Evolutionary conservation across 2,329 filamentous ascomycete genomes (phyloP).

Genomic region (Penicillium sp.): DNA sequence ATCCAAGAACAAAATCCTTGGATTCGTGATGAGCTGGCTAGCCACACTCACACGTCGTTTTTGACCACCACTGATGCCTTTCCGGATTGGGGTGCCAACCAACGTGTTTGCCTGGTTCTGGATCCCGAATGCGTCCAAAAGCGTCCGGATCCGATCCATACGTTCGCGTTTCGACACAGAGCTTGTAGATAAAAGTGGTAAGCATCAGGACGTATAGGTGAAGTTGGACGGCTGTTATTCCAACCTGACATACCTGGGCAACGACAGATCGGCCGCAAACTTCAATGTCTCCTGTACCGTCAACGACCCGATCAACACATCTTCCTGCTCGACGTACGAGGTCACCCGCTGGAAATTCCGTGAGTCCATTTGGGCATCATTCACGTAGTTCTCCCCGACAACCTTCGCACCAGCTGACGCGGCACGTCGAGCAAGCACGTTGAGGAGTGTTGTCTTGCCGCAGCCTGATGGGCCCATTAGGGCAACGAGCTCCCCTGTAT

Average conservation of each 20-base stretch:
- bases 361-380: slow-evolving; percentile 57
- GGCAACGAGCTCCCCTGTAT: slow-evolving; percentile 67
- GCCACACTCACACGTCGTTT: slow-evolving; percentile 78
- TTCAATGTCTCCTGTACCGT: slow-evolving; percentile 76
- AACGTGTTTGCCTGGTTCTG: slow-evolving; percentile 66
- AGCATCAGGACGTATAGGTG: background rate
- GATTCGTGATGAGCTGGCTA: slow-evolving; percentile 75
- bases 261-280: slow-evolving; percentile 69
- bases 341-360: slow-evolving; percentile 63
- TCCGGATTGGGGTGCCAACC: slow-evolving; percentile 77
- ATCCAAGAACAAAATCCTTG: slow-evolving; percentile 77
- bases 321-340: slow-evolving; percentile 84
- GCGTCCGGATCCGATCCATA: slow-evolving; percentile 59
- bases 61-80: slow-evolving; percentile 81
- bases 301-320: slow-evolving; percentile 75
- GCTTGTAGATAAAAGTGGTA: slow-evolving; percentile 28
- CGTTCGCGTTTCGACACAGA: slow-evolving; percentile 58
- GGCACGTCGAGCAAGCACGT: slow-evolving; percentile 68
- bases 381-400: slow-evolving; percentile 58
- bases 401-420: slow-evolving; percentile 54
- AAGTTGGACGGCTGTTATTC: background rate
- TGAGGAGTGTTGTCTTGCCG: slow-evolving; percentile 82
- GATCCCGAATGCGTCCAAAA: slow-evolving; percentile 73
- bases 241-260: slow-evolving; percentile 49
- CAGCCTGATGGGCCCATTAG: slow-evolving; percentile 74